Evolutionary conservation across 1,284 basidiomycete species (phyloP), one percentile per base, ranked within the genome.

Genomic region (Malassezia equina): DNA sequence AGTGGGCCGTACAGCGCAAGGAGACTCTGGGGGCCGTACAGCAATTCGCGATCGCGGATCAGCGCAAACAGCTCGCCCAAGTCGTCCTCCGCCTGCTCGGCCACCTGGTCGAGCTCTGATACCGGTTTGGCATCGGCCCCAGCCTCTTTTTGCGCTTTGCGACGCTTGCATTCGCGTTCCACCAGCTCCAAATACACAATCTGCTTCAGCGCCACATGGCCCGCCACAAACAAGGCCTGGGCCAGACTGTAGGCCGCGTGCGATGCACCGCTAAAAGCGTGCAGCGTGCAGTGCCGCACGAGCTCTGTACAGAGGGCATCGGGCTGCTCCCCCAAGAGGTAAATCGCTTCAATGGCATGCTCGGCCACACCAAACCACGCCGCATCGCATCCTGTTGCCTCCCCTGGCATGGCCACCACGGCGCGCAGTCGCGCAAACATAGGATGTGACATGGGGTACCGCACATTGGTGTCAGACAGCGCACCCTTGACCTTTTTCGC

Each of bases 71-170:
- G 81, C 58, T 98, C 94, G 15, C 90, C 93, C 64, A 96, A 93
- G 70, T 98, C 93, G 74, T 98, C 93, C 75, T 99, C 93, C 19
- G 90, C 91, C 66, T 93, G 95, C 3, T 94, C 93, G 1, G 88
- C 89, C 2, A 98, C 93, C 66, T 94, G 90, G 62, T 98, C 93
- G 0, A 98, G 82, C 70, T 96, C 73, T 24, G 67, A 13, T 71
- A 73, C 75, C 2, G 75, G 76, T 61, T 76, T 77, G 47, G 71
- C 31, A 24, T 53, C 67, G 86, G 88, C 84, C n/a, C 56, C 62
- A 5, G 54, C 61, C 12, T 58, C 84, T 56, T 82, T 84, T 71
- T 88, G 88, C 52, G 93, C 89, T 77, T 95, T 96, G 75, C 93
- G 85, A 13, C 90, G 80, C 78, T 98, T 98, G 83, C 88, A 87